A percentile compares a stretch with the other conserved stretches of the same genome.
Conservation (phyloP, 2,329 filamentous ascomycete genomes). For the Mariannaea elegans region DNA sequence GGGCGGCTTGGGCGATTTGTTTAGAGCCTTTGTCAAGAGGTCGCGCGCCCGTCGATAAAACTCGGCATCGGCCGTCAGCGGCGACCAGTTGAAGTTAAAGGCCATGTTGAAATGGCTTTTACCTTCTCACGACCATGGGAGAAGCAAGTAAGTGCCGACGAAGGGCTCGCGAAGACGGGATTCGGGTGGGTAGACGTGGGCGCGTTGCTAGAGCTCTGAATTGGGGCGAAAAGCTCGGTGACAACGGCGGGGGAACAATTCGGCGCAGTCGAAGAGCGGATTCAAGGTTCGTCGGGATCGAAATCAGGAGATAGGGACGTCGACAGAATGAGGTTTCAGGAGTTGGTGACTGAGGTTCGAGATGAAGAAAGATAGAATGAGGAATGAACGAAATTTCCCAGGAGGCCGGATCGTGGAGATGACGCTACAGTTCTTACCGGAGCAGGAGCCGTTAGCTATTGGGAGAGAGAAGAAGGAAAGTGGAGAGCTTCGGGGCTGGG, state of each 20-base stretch:
- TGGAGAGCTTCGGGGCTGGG: conserved; percentile 35
- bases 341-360: conserved; percentile 19
- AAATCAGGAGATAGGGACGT: conserved; percentile 4
- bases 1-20: conserved; percentile 97
- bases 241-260: conserved; percentile 20
- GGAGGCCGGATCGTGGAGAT: conserved; percentile 42
- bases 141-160: conserved; percentile 34
- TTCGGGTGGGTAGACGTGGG: conserved; percentile 16
- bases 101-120: conserved; percentile 77
- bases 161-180: conserved; percentile 20
- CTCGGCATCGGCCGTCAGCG: conserved; percentile 91
- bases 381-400: conserved; percentile 35
- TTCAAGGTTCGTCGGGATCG: conserved; percentile 16
- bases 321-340: conserved; percentile 15
- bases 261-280: conserved; percentile 16
- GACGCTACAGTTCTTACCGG: conserved; percentile 39
- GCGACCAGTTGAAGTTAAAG: conserved; percentile 99
- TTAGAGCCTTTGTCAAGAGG: conserved; percentile 91
- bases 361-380: conserved; percentile 5
- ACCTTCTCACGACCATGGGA: conserved; percentile 47
- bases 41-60: conserved; percentile 92
- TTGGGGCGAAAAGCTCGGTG: conserved; percentile 13
- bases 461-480: conserved; percentile 29
- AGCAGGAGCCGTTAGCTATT: conserved; percentile 34
- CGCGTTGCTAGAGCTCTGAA: conserved; percentile 23